phyloP scores from a whole-genome alignment of 2,329 filamentous ascomycete species.

The Didymosphaeria variabile region DNA sequence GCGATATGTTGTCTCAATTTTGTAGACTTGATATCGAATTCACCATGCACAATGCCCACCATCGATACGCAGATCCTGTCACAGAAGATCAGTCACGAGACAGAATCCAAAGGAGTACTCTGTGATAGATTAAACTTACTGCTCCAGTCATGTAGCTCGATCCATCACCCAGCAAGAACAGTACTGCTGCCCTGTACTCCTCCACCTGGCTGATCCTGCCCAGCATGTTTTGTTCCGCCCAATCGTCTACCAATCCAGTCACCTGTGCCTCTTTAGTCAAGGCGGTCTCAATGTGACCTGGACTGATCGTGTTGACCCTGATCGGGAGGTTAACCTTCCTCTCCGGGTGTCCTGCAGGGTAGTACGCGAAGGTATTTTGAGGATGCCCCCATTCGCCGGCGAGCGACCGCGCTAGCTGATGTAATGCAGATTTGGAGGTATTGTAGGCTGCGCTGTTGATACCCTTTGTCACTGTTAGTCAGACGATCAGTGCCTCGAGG shows the following conservation, averaged over 20 bases:
- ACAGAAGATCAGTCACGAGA: neutral
- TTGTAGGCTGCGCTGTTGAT: constrained; percentile 61
- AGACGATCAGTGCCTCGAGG: neutral
- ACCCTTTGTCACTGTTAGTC: constrained; percentile 32
- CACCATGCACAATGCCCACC: constrained; percentile 53
- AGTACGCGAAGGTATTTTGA: constrained; percentile 51
- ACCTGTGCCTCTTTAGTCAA: constrained; percentile 41
- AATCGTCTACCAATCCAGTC: constrained; percentile 41
- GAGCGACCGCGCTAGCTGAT: constrained; percentile 61
- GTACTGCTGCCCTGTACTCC: constrained; percentile 34
- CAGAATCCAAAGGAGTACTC: neutral
- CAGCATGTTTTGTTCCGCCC: constrained; percentile 47
- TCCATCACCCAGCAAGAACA: constrained; percentile 42
- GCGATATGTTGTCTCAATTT: neutral
- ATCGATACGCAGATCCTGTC: constrained; percentile 52
- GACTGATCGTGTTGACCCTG: constrained; percentile 62
- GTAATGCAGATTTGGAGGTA: constrained; percentile 63
- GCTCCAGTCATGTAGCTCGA: constrained; percentile 72
- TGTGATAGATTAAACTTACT: constrained; percentile 18
- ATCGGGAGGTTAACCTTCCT: constrained; percentile 50
- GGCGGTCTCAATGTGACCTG: constrained; percentile 63
- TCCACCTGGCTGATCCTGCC: constrained; percentile 43
- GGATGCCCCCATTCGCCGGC: constrained; percentile 59
- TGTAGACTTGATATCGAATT: neutral
- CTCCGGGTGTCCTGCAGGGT: constrained; percentile 15